Evolutionary conservation across 192 early-diverging fungal genomes (phyloP), one percentile per base, ranked within the genome.

Genomic region (Rhizoclosmatium sp.): DNA sequence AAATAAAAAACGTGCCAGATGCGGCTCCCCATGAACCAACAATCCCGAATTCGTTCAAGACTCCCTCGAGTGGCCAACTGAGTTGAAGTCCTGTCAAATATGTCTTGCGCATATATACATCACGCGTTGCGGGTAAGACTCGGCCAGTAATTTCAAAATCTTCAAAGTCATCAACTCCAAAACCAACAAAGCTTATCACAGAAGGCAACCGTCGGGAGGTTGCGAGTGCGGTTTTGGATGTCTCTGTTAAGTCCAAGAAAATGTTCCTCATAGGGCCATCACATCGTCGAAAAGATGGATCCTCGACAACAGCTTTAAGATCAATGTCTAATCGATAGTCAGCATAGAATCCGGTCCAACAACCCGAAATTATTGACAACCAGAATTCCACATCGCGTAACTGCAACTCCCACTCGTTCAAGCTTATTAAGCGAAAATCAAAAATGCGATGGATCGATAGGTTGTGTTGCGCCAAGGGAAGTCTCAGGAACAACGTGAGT

Each of bases 261-360:
- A 71, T 56, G 31, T 56, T 56, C 23, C 39, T 16, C 69, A 71
- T 71, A 3, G 69, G 69, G 21, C 69, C 69, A 71, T 71, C 69
- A 42, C 69, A 71, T 5, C 19, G 21, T 7, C 54, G 69, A 39
- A 31, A 19, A 10, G 21, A 5, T 23, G 48, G 21, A 5, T 49
- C 49, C 2, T 56, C 69, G 19, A 14, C 3, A 14, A 14, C 9
- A 7, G 40, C 40, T 12, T 41, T 46, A 2, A 46, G 67, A 47
- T 31, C n/a, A 23, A 71, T 7, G 56, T 71, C 69, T 12, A 71
- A 47, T 7, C 54, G 69, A 58, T 71, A 71, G 47, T 71, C 69
- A n/a, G 69, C 69, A 39, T 71, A 71, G 45, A 71, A 71, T 12
- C 69, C 69, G 9, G 47, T 71, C 69, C 69, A 71, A 31, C 54